Conservation (phyloP, 2,329 filamentous ascomycete species). For the Neocatenulostroma microsporum region DNA sequence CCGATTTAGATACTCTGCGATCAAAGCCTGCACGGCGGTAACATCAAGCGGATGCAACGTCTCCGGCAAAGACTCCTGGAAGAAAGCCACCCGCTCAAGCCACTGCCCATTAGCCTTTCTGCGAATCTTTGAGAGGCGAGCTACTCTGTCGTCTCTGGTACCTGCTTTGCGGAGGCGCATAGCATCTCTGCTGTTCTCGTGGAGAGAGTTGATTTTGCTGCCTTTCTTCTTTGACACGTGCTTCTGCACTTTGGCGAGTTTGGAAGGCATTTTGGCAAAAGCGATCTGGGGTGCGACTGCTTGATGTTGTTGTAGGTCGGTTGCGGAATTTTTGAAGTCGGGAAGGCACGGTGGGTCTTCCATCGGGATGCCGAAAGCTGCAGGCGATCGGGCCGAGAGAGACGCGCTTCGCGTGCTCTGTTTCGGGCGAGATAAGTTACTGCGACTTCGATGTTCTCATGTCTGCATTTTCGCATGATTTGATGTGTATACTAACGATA, state of each 20-base stretch:
- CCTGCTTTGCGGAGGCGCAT: constrained; percentile 70
- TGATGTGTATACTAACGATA: no score
- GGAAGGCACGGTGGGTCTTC: no score
- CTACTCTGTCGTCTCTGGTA: constrained; percentile 73
- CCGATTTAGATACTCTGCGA: constrained; percentile 47
- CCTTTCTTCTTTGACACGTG: constrained; percentile 84
- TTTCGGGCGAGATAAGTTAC: no score
- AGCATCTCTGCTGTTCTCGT: constrained; percentile 83
- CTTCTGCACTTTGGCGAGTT: constrained; percentile 77
- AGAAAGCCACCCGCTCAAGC: constrained; percentile 56
- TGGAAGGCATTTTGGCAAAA: constrained; percentile 59
- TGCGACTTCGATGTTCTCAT: no score
- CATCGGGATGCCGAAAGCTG: no score
- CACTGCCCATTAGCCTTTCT: constrained; percentile 65
- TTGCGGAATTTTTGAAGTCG: not conserved
- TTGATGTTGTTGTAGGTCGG: not conserved
- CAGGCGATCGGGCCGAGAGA: no score
- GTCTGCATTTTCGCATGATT: no score
- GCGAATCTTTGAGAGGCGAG: constrained; percentile 60
- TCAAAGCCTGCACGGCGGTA: constrained; percentile 48
- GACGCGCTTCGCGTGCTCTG: no score
- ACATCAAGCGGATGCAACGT: constrained; percentile 43
- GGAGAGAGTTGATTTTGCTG: constrained; percentile 63
- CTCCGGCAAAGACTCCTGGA: constrained; percentile 45
- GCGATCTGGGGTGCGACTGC: no score